Conservation (phyloP, 805 yeast species). For the Maudiozyma serrabonitensis region DNA sequence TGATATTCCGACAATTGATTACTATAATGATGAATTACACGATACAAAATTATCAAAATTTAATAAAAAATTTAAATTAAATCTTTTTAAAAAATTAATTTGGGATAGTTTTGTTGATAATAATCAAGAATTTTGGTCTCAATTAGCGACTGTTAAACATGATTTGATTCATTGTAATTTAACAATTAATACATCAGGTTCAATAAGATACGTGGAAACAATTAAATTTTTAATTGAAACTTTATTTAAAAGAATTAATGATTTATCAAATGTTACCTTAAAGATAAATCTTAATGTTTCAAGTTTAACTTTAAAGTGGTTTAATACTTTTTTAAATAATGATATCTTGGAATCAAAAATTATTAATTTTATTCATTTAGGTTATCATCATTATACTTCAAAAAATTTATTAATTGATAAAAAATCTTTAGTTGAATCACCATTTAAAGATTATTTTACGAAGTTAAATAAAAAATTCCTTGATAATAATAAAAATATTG, state of each 20-base stretch:
- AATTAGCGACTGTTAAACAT: conserved; percentile 2
- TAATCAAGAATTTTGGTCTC: conserved; percentile 18
- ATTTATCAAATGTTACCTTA: conserved; percentile 8
- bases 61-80: conserved; percentile 24
- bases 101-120: conserved; percentile 21
- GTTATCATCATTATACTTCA: background rate
- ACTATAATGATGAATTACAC: conserved; percentile 25
- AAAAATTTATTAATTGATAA: background rate
- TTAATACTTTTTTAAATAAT: conserved; percentile 20
- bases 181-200: conserved; percentile 23
- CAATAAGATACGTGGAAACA: conserved; percentile 28
- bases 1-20: conserved; percentile 29
- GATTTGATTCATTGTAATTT: background rate
- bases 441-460: conserved; percentile 27
- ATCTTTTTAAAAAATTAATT: conserved; percentile 18
- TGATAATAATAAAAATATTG: background rate
- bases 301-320: conserved; percentile 26
- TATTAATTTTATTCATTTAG: conserved; percentile 13
- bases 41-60: conserved; percentile 21
- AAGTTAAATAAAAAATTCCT: conserved; percentile 20
- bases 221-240: conserved; percentile 24
- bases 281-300: conserved; percentile 20
- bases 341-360: conserved; percentile 10
- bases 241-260: conserved; percentile 11
- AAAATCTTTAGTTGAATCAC: conserved; percentile 13